phyloP scores from a whole-genome alignment of 75 land plant species.

The Isoetes taiwanensis region DNA sequence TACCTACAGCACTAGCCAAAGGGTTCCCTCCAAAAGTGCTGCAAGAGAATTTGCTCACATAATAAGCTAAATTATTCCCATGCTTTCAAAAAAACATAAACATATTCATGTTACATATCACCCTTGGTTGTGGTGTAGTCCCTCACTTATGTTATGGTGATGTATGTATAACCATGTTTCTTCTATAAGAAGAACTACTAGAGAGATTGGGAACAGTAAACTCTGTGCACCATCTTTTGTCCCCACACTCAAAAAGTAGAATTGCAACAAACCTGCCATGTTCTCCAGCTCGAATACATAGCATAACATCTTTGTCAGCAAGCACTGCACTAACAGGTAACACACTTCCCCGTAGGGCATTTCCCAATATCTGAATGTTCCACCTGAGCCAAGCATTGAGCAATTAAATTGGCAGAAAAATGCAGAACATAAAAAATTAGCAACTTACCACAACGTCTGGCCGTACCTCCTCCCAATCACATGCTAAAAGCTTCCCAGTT shows the following conservation, averaged over 20 bases:
- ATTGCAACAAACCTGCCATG: constrained; percentile 99
- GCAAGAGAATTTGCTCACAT: too few relatives aligned
- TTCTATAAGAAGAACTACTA: too few relatives aligned
- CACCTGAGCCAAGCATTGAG: neutral
- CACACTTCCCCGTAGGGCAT: constrained; percentile 93
- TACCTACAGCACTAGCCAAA: constrained; percentile 88
- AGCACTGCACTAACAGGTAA: constrained; percentile 97
- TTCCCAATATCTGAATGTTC: constrained; percentile 66
- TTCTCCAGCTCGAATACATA: constrained; percentile 87
- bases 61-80: too few relatives aligned
- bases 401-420: neutral
- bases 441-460: constrained; percentile 90
- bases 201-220: too few relatives aligned
- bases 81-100: too few relatives aligned
- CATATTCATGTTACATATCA: too few relatives aligned
- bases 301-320: constrained; percentile 88
- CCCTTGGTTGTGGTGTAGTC: too few relatives aligned
- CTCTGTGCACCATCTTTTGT: too few relatives aligned
- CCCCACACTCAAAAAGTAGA: too few relatives aligned
- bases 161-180: too few relatives aligned
- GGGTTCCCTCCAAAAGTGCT: constrained; percentile 99
- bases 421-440: neutral
- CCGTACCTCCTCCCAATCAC: constrained; percentile 90
- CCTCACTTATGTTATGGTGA: too few relatives aligned
- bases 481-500: constrained; percentile 82